These are phyloP conservation scores for Gracilaria gracilis DNA, from an alignment of 23 red algal species.

Conservation along the genomic window DNA sequence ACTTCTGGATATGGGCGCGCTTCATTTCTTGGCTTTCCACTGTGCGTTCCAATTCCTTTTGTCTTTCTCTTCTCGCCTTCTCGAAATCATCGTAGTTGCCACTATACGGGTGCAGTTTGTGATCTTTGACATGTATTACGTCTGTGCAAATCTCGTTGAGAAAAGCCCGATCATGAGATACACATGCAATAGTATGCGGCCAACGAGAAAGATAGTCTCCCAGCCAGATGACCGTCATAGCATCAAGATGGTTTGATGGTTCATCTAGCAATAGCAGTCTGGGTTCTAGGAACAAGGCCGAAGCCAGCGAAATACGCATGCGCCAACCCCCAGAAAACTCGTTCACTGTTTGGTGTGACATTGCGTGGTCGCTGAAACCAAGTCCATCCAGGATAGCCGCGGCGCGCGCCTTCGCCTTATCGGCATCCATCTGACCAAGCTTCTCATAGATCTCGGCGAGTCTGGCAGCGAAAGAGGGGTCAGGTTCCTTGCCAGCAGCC, in stretches of 20 bases:
- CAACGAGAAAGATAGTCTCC: slow-evolving; percentile 73
- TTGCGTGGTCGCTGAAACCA: slow-evolving; percentile 79
- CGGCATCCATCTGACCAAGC: slow-evolving; percentile 82
- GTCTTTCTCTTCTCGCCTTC: slow-evolving; percentile 79
- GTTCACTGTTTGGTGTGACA: slow-evolving; percentile 64
- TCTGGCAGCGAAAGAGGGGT: slow-evolving; percentile 42
- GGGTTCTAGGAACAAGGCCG: slow-evolving; percentile 89
- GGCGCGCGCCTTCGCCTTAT: slow-evolving; percentile 86
- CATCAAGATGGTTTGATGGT: slow-evolving; percentile 94
- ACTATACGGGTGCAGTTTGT: slow-evolving; percentile 85
- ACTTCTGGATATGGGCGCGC: slow-evolving; percentile 87
- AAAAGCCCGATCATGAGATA: slow-evolving; percentile 97
- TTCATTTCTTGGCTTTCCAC: slow-evolving; percentile 87
- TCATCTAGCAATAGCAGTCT: slow-evolving; percentile 94
- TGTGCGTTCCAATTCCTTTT: slow-evolving; percentile 71
- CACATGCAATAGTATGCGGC: slow-evolving; percentile 84
- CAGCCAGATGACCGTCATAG: slow-evolving; percentile 90
- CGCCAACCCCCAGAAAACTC: slow-evolving; percentile 98
- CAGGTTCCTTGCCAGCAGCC: slow-evolving; percentile 65
- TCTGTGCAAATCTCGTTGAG: slow-evolving; percentile 93
- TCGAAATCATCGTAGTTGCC: slow-evolving; percentile 98
- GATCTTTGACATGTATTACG: slow-evolving; percentile 88
- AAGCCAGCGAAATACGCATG: slow-evolving; percentile 91
- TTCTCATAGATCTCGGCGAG: slow-evolving; percentile 84
- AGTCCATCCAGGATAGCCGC: slow-evolving; percentile 90